phyloP scores from a whole-genome alignment of 768 basidiomycete species.

The Lanmaoa rubissima region DNA sequence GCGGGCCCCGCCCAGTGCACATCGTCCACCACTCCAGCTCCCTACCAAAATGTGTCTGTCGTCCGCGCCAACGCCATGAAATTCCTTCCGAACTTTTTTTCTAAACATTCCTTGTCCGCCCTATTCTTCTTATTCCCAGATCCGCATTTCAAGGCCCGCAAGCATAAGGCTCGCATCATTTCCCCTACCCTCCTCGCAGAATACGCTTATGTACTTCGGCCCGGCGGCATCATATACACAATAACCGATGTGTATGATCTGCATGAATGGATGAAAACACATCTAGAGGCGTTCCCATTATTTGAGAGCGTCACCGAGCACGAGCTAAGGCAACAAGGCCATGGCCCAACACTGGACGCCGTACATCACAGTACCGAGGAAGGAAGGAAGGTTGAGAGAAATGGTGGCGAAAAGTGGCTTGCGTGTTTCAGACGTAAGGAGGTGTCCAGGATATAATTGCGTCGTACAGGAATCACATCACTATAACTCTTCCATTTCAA shows the following conservation, averaged over 20 bases:
- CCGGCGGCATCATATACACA: conserved; percentile 96
- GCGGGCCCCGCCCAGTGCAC: conserved; percentile 18
- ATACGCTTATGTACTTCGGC: conserved; percentile 89
- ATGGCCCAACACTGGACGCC: conserved; percentile 76
- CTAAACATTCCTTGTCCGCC: conserved; percentile 84
- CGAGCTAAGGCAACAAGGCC: conserved; percentile 70
- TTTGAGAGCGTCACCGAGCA: conserved; percentile 80
- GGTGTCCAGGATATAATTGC: conserved; percentile 10
- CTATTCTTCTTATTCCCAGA: conserved; percentile 99
- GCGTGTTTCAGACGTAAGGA: conserved; percentile 79
- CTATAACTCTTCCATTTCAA: conserved; percentile 39
- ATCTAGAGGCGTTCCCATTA: conserved; percentile 84
- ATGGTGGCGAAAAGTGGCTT: conserved; percentile 87
- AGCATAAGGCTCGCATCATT: conserved; percentile 98
- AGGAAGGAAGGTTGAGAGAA: conserved; percentile 94
- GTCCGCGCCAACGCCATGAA: conserved; percentile 98
- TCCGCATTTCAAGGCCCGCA: conserved; percentile 96
- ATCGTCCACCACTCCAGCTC: conserved; percentile 34
- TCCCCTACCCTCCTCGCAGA: conserved; percentile 97
- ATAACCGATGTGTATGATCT: conserved; percentile 96
- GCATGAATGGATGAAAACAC: conserved; percentile 91
- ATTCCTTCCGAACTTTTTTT: conserved; percentile 95
- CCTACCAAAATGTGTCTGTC: conserved; percentile 87
- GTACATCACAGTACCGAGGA: conserved; percentile 90
- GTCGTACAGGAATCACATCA: conserved; percentile 16